Evolutionary conservation across 768 basidiomycete species (phyloP), one percentile per base, ranked within the genome.

Genomic region (Sarcodon sp.): DNA sequence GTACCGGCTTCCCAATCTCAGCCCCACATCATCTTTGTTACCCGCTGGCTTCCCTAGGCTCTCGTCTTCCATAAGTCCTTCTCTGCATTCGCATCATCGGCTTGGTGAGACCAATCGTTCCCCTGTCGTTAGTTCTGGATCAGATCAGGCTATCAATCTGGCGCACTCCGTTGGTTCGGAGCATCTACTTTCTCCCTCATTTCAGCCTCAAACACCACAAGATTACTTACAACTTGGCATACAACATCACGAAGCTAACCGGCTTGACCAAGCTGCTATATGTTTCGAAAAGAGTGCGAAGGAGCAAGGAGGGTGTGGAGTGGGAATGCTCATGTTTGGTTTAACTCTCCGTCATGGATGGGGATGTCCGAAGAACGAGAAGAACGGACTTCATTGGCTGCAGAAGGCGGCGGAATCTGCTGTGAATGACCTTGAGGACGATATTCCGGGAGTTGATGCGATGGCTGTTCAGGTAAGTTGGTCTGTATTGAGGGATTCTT

Each of bases 291-390:
- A 73, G 63, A 78, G 80, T 43, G 87, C 87, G 9, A 85, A 69
- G 47, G 68, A 76, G 51, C 65, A 70, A 45, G 89, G 89, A 1
- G 91, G 88, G 1, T 90, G 85, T 57, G 83, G 83, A 1, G 79
- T 88, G 4, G 91, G 91, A 13, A 92, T 91, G 88, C 64, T 93
- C 50, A 89, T 94, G 86, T 92, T 85, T 75, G 91, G 90, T 0
- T 66, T 94, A 37, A 70, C 87, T 32, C 66, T 91, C 56, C 69
- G 90, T 46, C 87, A 90, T 60, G 90, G 89, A 1, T 94, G 91
- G 90, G 91, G 90, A 3, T 79, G 80, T 54, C 65, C 72, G 59
- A 81, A 84, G 72, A 79, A 89, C 55, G 87, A 91, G 62, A 77
- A 73, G 61, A 64, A 68, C 35, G 90, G 79, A 7, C 93, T 92